Percentiles rank a stretch among this genome's conserved stretches.
Evolutionary conservation across 768 basidiomycete genomes (phyloP).

Genomic region (Crepidotus variabilis): DNA sequence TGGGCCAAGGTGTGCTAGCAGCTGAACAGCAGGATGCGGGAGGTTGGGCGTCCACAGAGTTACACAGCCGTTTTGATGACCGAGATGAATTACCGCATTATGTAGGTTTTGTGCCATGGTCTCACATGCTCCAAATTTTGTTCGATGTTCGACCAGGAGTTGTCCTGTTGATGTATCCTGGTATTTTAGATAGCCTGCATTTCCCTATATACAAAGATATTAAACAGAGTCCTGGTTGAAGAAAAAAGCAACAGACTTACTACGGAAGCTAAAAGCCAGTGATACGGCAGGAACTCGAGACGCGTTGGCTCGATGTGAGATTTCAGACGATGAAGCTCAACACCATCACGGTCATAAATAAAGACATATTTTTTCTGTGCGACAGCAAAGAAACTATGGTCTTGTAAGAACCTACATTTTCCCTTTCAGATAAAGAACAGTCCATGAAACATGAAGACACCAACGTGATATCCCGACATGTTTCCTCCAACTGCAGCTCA

Average conservation of each 20-base stretch:
- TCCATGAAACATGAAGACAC: background rate
- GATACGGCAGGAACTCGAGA: conserved; percentile 91
- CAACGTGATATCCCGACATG: conserved; percentile 85
- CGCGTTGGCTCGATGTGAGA: conserved; percentile 85
- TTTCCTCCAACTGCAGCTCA: conserved; percentile 87
- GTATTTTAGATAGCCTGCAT: conserved; percentile 90
- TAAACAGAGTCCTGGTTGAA: background rate
- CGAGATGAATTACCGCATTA: conserved; percentile 91
- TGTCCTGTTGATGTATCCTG: conserved; percentile 95
- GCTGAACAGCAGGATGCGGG: conserved; percentile 85
- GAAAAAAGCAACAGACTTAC: conserved; percentile 41
- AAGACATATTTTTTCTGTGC: conserved; percentile 96
- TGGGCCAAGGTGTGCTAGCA: conserved; percentile 89
- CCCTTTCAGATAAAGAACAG: background rate
- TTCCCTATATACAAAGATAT: conserved; percentile 46
- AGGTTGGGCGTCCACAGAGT: conserved; percentile 97
- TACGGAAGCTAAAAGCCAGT: conserved; percentile 86
- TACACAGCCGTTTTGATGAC: conserved; percentile 94
- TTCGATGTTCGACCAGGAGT: conserved; percentile 82
- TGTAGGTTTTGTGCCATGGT: conserved; percentile 90
- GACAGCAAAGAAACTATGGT: conserved; percentile 90
- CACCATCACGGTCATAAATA: conserved; percentile 92
- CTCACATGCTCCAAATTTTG: conserved; percentile 80
- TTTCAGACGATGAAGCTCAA: conserved; percentile 85
- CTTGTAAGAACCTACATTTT: conserved; percentile 73